phyloP scores from a whole-genome alignment of 257 asterid species.

The Solanum appendiculatum region DNA sequence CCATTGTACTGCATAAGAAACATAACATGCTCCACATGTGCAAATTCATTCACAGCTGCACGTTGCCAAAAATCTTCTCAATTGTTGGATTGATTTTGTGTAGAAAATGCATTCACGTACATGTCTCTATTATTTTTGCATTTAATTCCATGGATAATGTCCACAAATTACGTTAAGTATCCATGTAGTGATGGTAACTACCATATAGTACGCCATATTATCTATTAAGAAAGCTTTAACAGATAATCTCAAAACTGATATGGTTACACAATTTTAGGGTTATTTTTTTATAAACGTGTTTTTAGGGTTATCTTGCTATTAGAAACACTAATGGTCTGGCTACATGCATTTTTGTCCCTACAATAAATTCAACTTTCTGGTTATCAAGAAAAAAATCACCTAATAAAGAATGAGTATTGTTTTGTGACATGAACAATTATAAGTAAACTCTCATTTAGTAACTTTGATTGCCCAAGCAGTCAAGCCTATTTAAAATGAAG shows the following conservation, averaged over 20 bases:
- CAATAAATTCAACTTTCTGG: neutral
- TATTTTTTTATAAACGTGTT: neutral
- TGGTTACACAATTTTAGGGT: neutral
- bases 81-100: neutral
- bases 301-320: neutral
- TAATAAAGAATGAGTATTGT: neutral
- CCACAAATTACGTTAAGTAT: neutral
- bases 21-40: neutral
- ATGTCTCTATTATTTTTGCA: neutral
- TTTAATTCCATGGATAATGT: neutral
- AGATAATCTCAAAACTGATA: neutral
- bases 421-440: neutral
- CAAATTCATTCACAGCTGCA: neutral
- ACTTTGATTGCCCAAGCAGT: neutral
- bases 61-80: neutral
- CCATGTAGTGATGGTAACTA: neutral
- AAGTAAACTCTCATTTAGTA: neutral
- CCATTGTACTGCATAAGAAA: neutral
- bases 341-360: neutral
- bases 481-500: neutral
- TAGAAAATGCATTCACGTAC: neutral
- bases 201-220: neutral
- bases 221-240: neutral
- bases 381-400: neutral
- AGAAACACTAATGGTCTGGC: neutral